phyloP scores from a whole-genome alignment of 2,329 filamentous ascomycete genomes.

The Alternaria sp. region DNA sequence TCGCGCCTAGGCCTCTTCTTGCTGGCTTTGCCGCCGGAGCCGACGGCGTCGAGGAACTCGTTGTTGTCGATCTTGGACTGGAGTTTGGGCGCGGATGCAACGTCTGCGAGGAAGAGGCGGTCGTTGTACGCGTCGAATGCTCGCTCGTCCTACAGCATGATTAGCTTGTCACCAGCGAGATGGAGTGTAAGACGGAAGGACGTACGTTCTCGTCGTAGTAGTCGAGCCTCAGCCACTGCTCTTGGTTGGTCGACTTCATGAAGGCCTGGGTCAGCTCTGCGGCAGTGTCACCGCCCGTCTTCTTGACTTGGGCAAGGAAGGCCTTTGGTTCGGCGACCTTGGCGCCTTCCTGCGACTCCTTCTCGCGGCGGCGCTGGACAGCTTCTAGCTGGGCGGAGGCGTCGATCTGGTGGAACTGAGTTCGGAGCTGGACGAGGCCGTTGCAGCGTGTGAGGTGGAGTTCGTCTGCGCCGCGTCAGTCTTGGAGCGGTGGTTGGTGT shows the following conservation, averaged over 20 bases:
- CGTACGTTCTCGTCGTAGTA: conserved; percentile 80
- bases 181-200: not conserved
- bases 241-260: conserved; percentile 78
- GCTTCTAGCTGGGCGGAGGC: conserved; percentile 76
- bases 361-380: conserved; percentile 49
- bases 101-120: conserved; percentile 66
- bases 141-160: conserved; percentile 58
- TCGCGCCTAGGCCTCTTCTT: conserved; percentile 48
- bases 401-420: conserved; percentile 92
- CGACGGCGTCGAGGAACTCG: conserved; percentile 68
- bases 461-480: conserved; percentile 64
- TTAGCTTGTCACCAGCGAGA: conserved; percentile 8
- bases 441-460: conserved; percentile 85
- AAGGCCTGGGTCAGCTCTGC: conserved; percentile 76
- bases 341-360: conserved; percentile 54
- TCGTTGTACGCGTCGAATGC: conserved; percentile 79
- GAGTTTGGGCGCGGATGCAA: conserved; percentile 55
- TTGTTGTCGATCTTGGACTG: conserved; percentile 63
- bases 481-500: not conserved
- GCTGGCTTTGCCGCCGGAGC: conserved; percentile 54
- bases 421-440: conserved; percentile 85
- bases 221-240: conserved; percentile 78
- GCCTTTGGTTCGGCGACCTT: conserved; percentile 68
- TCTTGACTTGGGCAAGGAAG: conserved; percentile 87
- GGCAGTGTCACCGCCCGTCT: conserved; percentile 70